Base-by-base conservation (phyloP, 257 asterid species). In the Eustoma russellianum region DNA sequence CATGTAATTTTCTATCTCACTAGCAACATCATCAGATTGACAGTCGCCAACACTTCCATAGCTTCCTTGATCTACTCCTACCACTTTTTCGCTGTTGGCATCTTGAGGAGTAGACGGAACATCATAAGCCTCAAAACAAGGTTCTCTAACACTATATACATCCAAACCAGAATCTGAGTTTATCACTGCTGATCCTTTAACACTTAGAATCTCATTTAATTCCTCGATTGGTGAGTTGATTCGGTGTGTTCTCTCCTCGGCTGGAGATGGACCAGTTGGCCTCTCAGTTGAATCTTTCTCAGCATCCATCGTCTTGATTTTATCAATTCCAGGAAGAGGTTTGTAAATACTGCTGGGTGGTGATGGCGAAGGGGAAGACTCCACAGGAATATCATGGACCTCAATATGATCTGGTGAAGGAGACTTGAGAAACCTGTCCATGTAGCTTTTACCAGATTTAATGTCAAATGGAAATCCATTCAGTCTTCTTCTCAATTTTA, bases 401-500 rank as follows among this genome's bases (percentile, higher is more conserved):
- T 71, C 61, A 53, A 72, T 76, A 69, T 80, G 80, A 67, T 86
- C 82, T 50, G 94, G 89, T 13, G 94, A 80, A 69, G 94, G 70
- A 71, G 63, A 46, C 60, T 59, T 62, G 53, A 80, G 70, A 50
- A 87, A 56, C 67, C 77, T 81, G 61, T 84, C 83, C 94, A 91
- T 91, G 80, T 91, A 91, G 79, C 95, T 83, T 71, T 74, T 73
- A 59, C 93, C 93, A 59, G 80, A 61, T 73, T 70, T 82, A 17
- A 66, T 60, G 78, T 81, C 75, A 54, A 91, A 80, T 16, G 93
- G 94, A 63, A 84, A 87, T 62, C 90, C 90, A 75, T 75, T 82
- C 60, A 80, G 77, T 79, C 84, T 80, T 80, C 90, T 87, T 62
- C 83, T 91, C 67, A 91, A 69, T 74, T 76, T 87, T 59, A 74